phyloP scores from a whole-genome alignment of 805 yeast species.

The Vanderwaltozyma verrucispora region DNA sequence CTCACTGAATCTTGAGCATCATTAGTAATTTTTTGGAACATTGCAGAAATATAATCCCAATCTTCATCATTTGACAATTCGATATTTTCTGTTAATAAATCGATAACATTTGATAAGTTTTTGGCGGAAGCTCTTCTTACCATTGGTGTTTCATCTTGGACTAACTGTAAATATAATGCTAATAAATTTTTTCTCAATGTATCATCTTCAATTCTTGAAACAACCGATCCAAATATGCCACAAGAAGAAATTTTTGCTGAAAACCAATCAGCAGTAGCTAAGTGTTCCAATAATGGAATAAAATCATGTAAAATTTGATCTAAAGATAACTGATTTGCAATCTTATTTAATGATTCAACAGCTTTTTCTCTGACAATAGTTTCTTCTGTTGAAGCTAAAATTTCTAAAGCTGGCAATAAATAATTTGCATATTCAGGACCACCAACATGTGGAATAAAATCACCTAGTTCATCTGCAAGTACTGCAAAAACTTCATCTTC shows the following conservation, averaged over 20 bases:
- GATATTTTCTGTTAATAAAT: slow-evolving; percentile 41
- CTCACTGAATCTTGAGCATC: slow-evolving; percentile 96
- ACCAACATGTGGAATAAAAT: slow-evolving; percentile 82
- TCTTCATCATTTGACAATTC: slow-evolving; percentile 43
- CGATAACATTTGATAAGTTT: slow-evolving; percentile 65
- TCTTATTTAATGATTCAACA: slow-evolving; percentile 66
- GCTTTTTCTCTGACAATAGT: slow-evolving; percentile 95
- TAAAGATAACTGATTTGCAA: slow-evolving; percentile 51
- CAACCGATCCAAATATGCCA: slow-evolving; percentile 69
- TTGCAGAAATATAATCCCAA: slow-evolving; percentile 68
- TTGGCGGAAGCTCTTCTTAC: slow-evolving; percentile 92
- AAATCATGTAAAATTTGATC: slow-evolving; percentile 58
- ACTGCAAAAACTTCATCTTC: slow-evolving; percentile 97
- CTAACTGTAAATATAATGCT: slow-evolving; percentile 55
- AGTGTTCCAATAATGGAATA: slow-evolving; percentile 64
- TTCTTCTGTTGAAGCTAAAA: slow-evolving; percentile 86
- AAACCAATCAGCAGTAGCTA: slow-evolving; percentile 90
- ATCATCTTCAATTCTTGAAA: slow-evolving; percentile 44
- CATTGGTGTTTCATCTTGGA: slow-evolving; percentile 94
- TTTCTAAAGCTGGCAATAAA: slow-evolving; percentile 60
- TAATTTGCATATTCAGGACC: slow-evolving; percentile 57
- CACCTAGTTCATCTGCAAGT: slow-evolving; percentile 81
- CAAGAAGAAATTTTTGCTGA: slow-evolving; percentile 85
- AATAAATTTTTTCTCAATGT: slow-evolving; percentile 51
- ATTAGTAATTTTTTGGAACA: slow-evolving; percentile 66